Evolutionary conservation across 352 stramenopile genomes (phyloP).

Genomic region (Phytophthora niederhauseri): DNA sequence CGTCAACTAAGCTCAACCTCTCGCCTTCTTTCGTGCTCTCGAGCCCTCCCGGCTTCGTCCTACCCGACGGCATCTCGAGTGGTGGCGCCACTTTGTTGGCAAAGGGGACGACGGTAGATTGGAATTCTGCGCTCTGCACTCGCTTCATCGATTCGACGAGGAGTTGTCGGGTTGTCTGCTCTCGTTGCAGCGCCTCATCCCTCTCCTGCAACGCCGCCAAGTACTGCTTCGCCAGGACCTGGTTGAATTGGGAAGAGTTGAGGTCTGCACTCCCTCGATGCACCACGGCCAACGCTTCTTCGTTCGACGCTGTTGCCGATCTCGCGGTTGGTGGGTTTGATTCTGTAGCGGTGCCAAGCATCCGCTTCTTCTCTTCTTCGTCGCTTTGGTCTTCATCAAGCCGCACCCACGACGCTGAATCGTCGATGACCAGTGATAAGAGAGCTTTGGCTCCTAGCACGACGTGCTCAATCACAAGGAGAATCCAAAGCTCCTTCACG

Average conservation of each 20-base stretch:
- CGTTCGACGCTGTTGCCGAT: not conserved
- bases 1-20: not conserved
- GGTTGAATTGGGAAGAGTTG: conserved; percentile 36
- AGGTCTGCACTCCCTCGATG: conserved; percentile 2
- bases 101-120: not conserved
- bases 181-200: conserved; percentile 46
- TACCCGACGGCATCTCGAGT: not conserved
- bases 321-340: conserved; percentile 3
- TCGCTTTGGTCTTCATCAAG: conserved; percentile 68
- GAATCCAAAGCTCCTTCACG: conserved; percentile 63
- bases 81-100: not conserved
- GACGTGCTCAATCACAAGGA: conserved; percentile 69
- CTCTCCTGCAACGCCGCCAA: conserved; percentile 41
- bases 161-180: conserved; percentile 33
- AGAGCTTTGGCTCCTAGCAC: conserved; percentile 70
- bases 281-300: not conserved
- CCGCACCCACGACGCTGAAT: conserved; percentile 74
- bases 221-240: conserved; percentile 55
- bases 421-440: conserved; percentile 68
- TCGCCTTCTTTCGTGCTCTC: conserved; percentile 1
- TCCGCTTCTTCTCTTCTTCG: conserved; percentile 48
- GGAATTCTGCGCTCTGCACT: not conserved
- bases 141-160: conserved; percentile 32
- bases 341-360: conserved; percentile 11
- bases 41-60: not conserved